Evolutionary conservation across 495 filamentous ascomycete genomes (phyloP), one percentile per base, ranked within the genome.

Genomic region (Penicilliopsis zonata): DNA sequence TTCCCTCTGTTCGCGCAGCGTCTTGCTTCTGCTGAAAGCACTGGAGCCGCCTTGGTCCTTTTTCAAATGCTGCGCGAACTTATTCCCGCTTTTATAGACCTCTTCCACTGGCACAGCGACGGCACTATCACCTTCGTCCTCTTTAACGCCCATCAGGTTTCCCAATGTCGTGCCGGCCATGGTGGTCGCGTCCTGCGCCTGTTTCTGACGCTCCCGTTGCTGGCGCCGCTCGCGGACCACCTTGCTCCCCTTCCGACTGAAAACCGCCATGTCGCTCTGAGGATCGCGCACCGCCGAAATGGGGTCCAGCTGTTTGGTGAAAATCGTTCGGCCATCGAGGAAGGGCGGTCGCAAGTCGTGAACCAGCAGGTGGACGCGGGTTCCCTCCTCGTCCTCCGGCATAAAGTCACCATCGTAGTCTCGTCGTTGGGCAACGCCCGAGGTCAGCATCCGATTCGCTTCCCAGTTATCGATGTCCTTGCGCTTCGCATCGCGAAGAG

Each of bases 231-330:
- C 90, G 46, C 79, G 80, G 7, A 99, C 92, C 5, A 95, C 83
- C 43, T 72, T 81, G 49, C 90, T 96, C 2, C 92, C 92, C 57
- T 94, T 96, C 13, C 88, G 75, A 62, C 83, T 88, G 43, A 96
- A 99, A 9, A 99, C 84, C 6, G 92, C 92, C 92, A 99, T 94
- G 46, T 99, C 92, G 52, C 92, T 96, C 54, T 96, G 90, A 9
- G 85, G 79, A 50, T 99, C 92, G 9, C 80, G 70, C 9, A 99
- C 80, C 6, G 92, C 92, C 3, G 87, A 85, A 3, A 99, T 81
- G 0, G 92, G 92, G 30, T 96, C 92, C 28, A 96, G 56, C 58
- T 99, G 92, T 53, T 94, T 95, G 2, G 92, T 96, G 52, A 99
- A 99, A 20, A 99, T 78, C 31, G 74, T 94, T 33, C 83, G 74